Evolutionary conservation across 2,329 filamentous ascomycete genomes (phyloP).

Genomic region (Trichoderma pleuroti): DNA sequence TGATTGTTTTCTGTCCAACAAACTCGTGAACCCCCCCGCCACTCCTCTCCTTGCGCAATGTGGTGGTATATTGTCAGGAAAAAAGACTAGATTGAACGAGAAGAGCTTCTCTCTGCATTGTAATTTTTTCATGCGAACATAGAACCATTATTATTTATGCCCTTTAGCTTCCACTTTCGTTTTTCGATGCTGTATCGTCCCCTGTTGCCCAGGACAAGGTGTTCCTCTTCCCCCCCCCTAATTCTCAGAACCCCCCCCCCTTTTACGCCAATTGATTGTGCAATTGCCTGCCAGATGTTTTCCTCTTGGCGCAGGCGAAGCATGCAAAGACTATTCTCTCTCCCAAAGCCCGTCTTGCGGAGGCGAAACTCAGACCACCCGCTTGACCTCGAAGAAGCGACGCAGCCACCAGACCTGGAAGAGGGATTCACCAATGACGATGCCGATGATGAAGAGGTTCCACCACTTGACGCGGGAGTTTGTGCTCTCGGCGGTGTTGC

Average conservation of each 20-base stretch:
- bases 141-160: slow-evolving; percentile 9
- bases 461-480: slow-evolving; percentile 99
- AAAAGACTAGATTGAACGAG: not conserved
- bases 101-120: not conserved
- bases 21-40: not conserved
- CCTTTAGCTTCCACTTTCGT: not conserved
- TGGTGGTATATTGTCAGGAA: not conserved
- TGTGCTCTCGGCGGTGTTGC: slow-evolving; percentile 98
- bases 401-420: slow-evolving; percentile 99
- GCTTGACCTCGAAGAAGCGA: slow-evolving; percentile 89
- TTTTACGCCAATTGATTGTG: slow-evolving; percentile 24
- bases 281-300: not conserved
- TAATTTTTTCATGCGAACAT: not conserved
- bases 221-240: not conserved
- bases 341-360: not conserved
- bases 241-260: slow-evolving; percentile 13
- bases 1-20: not conserved
- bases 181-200: not conserved
- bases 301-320: not conserved
- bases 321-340: not conserved
- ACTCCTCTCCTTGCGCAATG: not conserved
- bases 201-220: not conserved
- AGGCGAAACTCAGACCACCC: slow-evolving; percentile 51
- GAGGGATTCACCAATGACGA: slow-evolving; percentile 85
- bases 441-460: slow-evolving; percentile 92